Percentiles rank a stretch among this genome's conserved stretches.
These are phyloP conservation scores for Taiwanofungus camphoratus DNA, from an alignment of 1,284 basidiomycete genomes.

Conservation along the genomic window DNA sequence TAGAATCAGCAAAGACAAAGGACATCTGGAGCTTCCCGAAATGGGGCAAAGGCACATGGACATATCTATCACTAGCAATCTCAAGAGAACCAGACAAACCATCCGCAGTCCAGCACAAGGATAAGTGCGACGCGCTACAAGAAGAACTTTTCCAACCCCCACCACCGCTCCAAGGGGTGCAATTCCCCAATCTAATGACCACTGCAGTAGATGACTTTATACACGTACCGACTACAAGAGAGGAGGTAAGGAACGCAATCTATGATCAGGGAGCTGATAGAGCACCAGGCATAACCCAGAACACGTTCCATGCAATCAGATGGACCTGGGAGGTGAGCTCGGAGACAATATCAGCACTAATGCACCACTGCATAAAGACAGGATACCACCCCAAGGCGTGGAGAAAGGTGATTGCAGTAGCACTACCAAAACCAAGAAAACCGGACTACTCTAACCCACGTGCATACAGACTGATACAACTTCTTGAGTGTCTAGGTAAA, in stretches of 20 bases:
- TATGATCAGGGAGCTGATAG: conserved; percentile 11
- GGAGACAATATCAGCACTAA: conserved; percentile 1
- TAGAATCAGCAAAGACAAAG: neutral
- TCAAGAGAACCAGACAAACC: neutral
- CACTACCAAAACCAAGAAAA: conserved; percentile 1
- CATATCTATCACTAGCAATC: conserved; percentile 10
- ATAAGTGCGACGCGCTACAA: conserved; percentile 8
- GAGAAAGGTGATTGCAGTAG: conserved; percentile 1
- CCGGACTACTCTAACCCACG: conserved; percentile 12
- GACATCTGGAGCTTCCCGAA: conserved; percentile 1
- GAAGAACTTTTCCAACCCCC: conserved; percentile 14
- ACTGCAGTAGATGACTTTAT: neutral
- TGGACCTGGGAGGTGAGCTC: conserved; percentile 15
- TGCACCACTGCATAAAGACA: conserved; percentile 1
- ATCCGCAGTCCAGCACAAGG: conserved; percentile 7
- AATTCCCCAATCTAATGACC: conserved; percentile 3
- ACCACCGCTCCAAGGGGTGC: conserved; percentile 5
- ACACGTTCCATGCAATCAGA: conserved; percentile 11
- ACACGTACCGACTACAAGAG: conserved; percentile 6
- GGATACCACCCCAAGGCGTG: conserved; percentile 5
- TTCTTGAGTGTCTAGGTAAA: conserved; percentile 18
- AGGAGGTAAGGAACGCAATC: conserved; percentile 13
- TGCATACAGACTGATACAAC: conserved; percentile 17
- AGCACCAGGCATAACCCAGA: conserved; percentile 15
- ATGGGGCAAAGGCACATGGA: conserved; percentile 6